These are phyloP conservation scores for Amaranthus palmeri DNA, from an alignment of 148 eudicot genomes.

Conservation along the genomic window DNA sequence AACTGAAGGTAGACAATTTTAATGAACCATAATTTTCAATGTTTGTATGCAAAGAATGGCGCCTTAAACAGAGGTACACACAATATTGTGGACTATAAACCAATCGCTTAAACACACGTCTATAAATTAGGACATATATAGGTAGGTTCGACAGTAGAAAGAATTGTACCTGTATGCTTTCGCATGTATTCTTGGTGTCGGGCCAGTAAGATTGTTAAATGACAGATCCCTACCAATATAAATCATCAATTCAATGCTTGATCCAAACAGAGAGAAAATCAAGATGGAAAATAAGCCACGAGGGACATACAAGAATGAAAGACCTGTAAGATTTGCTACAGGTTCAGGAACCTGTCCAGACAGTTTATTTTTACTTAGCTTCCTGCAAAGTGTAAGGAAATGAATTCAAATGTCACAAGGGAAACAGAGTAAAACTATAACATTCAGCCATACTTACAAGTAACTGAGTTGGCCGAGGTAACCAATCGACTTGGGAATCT, in stretches of 20 bases:
- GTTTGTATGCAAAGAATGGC: neutral
- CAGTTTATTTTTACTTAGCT: constrained; percentile 68
- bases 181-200: constrained; percentile 63
- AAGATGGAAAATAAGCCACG: neutral
- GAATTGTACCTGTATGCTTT: constrained; percentile 61
- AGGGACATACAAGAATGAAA: constrained; percentile 83
- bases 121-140: neutral
- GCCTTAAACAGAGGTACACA: neutral
- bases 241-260: constrained; percentile 11
- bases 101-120: neutral
- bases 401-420: constrained; percentile 2
- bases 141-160: neutral
- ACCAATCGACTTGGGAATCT: constrained; percentile 81
- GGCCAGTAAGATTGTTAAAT: constrained; percentile 82
- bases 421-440: neutral
- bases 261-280: neutral
- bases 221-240: constrained; percentile 63
- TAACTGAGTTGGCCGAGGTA: constrained; percentile 55
- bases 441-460: constrained; percentile 52
- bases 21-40: neutral
- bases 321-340: constrained; percentile 77
- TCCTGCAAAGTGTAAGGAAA: constrained; percentile 41
- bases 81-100: neutral
- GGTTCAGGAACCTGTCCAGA: constrained; percentile 69
- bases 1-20: too few relatives aligned